Evolutionary conservation across 1,284 basidiomycete species (phyloP), one percentile per base, ranked within the genome.

Genomic region (Ceraceosorus guamensis): DNA sequence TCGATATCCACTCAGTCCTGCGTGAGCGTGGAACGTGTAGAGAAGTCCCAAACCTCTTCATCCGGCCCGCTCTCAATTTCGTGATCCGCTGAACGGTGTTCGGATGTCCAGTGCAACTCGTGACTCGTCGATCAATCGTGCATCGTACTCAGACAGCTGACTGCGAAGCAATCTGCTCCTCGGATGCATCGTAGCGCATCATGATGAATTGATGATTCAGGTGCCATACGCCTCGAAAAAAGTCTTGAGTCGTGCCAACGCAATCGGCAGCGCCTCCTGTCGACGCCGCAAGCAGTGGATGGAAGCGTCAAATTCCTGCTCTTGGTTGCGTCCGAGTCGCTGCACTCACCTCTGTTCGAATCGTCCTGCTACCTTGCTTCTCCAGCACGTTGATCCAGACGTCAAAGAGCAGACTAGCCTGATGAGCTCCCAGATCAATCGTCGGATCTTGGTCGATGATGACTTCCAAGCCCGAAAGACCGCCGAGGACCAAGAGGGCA

Each of bases 351-450:
- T 76, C 75, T 10, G 75, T 74, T 32, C 75, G 46, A 1, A 76
- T 67, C 13, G 75, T 76, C 35, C 75, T 59, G 43, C 59, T 63
- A 4, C 75, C 75, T 59, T 76, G 75, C 7, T 61, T 60, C 31
- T 68, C 64, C 4, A 68, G 63, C 47, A 74, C 67, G 46, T 76
- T 75, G 48, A 76, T 49, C 75, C 75, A 76, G 10, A 63, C 57
- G 53, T 76, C 75, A 32, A 76, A 76, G n/a, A 76, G 56, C 32
- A 67, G 53, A 30, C 57, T 52, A 0, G 75, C 72, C 8, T 67
- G 59, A 33, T 74, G 61, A 31, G 71, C 56, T 16, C 59, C 61
- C 41, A 75, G 48, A 32, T 64, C 56, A 35, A 75, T 66, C 4
- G 56, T 62, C 24, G 55, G 43, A 39, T 72, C 67, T 32, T 59